Evolutionary conservation across 2,329 filamentous ascomycete genomes (phyloP).

Genomic region (Cladophialophora psammophila): DNA sequence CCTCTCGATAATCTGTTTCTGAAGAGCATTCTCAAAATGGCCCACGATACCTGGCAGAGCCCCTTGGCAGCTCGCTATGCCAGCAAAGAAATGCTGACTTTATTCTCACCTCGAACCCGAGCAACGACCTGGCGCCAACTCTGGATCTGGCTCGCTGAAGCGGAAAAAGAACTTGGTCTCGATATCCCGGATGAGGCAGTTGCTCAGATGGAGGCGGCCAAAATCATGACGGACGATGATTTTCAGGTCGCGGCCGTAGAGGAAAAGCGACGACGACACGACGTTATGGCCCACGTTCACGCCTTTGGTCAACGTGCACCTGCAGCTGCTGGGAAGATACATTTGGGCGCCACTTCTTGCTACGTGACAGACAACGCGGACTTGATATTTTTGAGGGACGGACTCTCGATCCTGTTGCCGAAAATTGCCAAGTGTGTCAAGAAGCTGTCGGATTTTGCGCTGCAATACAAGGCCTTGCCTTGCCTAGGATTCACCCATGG

Average conservation of each 20-base stretch:
- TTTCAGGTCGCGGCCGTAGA: conserved; percentile 78
- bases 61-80: conserved; percentile 76
- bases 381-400: conserved; percentile 77
- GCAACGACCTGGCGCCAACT: conserved; percentile 82
- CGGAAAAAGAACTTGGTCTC: conserved; percentile 81
- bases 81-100: conserved; percentile 74
- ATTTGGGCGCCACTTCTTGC: conserved; percentile 71
- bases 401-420: conserved; percentile 75
- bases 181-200: conserved; percentile 77
- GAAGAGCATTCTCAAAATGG: conserved; percentile 23
- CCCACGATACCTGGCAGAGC: conserved; percentile 68
- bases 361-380: conserved; percentile 75
- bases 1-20: background rate
- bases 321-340: conserved; percentile 82
- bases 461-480: conserved; percentile 74
- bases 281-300: conserved; percentile 73
- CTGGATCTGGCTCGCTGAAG: conserved; percentile 84
- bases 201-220: conserved; percentile 75
- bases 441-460: conserved; percentile 75
- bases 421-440: conserved; percentile 81
- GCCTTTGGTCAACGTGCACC: conserved; percentile 77
- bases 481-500: conserved; percentile 80
- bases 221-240: conserved; percentile 77
- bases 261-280: conserved; percentile 75
- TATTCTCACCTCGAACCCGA: conserved; percentile 80